Percentiles rank a stretch among this genome's conserved stretches.
phyloP scores from a whole-genome alignment of 2,329 filamentous ascomycete genomes.

The Claviceps sp. region DNA sequence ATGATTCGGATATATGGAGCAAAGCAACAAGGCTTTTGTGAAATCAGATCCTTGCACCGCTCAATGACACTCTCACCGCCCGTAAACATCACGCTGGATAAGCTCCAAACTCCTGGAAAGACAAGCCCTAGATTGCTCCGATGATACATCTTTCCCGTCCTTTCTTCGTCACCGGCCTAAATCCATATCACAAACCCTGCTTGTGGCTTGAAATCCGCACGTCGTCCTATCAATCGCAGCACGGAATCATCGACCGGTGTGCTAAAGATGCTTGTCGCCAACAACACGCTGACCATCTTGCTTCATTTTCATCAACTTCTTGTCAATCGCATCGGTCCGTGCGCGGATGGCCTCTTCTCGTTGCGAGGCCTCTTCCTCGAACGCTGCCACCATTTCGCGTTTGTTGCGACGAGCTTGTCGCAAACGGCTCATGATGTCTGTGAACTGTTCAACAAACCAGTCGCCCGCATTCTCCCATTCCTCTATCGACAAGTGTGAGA shows the following conservation, averaged over 20 bases:
- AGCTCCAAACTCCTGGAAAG: neutral
- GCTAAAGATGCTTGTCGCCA: constrained; percentile 22
- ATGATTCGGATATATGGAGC: constrained; percentile 3
- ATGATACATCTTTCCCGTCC: neutral
- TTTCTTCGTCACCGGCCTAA: neutral
- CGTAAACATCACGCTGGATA: constrained; percentile 1
- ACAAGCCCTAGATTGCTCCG: neutral
- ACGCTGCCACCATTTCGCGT: constrained; percentile 33
- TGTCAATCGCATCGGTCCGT: constrained; percentile 40
- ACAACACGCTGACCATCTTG: constrained; percentile 44
- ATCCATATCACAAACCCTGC: neutral
- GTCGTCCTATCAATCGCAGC: neutral
- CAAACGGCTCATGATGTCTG: constrained; percentile 33
- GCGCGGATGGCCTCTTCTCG: constrained; percentile 40
- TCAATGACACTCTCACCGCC: neutral
- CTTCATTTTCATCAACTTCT: constrained; percentile 40
- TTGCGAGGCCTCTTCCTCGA: constrained; percentile 41
- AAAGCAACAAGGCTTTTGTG: neutral
- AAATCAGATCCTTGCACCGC: neutral
- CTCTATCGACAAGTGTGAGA: constrained; percentile 36
- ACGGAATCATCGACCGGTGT: neutral
- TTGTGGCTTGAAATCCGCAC: neutral
- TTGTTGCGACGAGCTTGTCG: constrained; percentile 35
- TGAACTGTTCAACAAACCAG: constrained; percentile 45
- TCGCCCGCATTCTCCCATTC: constrained; percentile 49